A percentile compares a stretch with the other conserved stretches of the same genome.
Evolutionary conservation across 345 rosid genomes (phyloP).

Genomic region (Citrus unshiu): DNA sequence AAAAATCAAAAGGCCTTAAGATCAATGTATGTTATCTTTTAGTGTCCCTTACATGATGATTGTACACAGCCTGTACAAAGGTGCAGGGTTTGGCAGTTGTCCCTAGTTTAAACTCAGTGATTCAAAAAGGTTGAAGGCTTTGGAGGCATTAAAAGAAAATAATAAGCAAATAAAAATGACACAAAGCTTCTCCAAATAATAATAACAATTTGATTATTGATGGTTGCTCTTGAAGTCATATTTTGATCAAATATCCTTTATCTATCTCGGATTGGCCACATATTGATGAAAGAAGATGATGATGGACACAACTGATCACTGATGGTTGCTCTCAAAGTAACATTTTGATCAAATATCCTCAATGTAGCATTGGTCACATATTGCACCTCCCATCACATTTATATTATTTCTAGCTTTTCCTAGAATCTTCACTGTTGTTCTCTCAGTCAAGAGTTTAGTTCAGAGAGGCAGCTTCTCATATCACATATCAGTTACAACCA

Average conservation of each 20-base stretch:
- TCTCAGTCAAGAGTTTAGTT: background rate
- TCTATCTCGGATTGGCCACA: background rate
- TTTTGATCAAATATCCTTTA: background rate
- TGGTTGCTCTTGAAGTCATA: background rate
- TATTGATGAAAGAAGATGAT: background rate
- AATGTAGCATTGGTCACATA: background rate
- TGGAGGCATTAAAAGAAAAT: background rate
- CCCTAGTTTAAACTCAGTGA: background rate
- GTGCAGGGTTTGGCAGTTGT: background rate
- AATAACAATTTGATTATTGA: background rate
- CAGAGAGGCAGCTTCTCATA: background rate
- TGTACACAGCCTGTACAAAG: background rate
- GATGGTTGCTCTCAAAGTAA: background rate
- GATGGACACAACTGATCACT: background rate
- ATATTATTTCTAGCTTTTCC: background rate
- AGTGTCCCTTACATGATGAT: background rate
- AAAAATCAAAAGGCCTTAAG: background rate
- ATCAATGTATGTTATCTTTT: background rate
- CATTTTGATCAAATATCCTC: background rate
- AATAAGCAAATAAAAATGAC: background rate
- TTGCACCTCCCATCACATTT: background rate
- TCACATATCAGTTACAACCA: background rate
- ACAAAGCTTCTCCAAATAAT: background rate
- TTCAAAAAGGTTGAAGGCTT: background rate
- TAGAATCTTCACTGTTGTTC: background rate